Evolutionary conservation across 345 rosid species (phyloP).

Genomic region (Pseudoturritis turrita): DNA sequence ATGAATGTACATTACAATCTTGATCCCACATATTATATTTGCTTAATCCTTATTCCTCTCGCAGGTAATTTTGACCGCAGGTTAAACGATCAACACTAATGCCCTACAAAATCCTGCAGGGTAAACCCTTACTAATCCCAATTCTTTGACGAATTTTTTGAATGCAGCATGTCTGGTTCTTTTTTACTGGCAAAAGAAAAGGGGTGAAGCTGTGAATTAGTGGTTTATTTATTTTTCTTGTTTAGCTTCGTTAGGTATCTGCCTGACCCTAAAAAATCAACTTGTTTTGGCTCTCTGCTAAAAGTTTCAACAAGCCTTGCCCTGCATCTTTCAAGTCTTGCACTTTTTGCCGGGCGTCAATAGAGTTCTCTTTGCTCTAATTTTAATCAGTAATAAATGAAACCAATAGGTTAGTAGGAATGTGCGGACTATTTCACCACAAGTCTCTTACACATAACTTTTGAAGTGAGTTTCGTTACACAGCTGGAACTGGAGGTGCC

Average conservation of each 20-base stretch:
- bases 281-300: not conserved
- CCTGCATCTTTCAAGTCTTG: not conserved
- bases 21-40: not conserved
- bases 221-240: conserved; percentile 3
- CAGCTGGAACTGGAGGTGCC: not conserved
- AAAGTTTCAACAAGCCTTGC: not conserved
- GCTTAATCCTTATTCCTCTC: conserved; percentile 7
- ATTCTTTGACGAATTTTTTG: not conserved
- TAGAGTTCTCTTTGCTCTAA: not conserved
- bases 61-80: conserved; percentile 26
- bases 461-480: not conserved
- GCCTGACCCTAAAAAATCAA: not conserved
- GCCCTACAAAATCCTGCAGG: not conserved
- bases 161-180: not conserved
- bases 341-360: not conserved
- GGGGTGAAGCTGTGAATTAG: not conserved
- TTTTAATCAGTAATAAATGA: not conserved
- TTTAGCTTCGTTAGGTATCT: not conserved
- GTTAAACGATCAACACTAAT: not conserved
- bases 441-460: not conserved
- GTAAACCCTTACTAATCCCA: not conserved
- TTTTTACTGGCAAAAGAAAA: not conserved
- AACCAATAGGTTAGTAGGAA: not conserved
- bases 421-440: not conserved
- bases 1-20: not conserved